These are phyloP conservation scores for Medicago lupulina DNA, from an alignment of 306 rosid genomes.

Conservation along the genomic window DNA sequence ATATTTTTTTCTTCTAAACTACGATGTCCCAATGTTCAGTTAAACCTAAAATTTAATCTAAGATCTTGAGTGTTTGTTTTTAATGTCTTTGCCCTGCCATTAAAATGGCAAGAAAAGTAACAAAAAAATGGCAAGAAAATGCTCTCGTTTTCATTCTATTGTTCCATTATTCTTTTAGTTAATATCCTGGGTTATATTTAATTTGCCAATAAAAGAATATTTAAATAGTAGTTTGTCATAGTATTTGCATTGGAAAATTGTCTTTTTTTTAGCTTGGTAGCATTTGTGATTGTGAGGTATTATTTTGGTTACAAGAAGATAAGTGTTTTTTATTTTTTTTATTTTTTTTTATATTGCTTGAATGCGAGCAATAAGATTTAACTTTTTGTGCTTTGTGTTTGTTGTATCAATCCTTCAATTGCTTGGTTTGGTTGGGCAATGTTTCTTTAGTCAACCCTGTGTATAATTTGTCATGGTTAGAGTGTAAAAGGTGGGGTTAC, in stretches of 20 bases:
- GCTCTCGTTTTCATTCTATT: not conserved
- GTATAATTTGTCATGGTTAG: slow-evolving; percentile 5
- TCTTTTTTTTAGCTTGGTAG: not conserved
- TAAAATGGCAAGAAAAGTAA: too few relatives aligned
- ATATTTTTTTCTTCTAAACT: not conserved
- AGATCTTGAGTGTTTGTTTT: not conserved
- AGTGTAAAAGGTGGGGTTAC: not conserved
- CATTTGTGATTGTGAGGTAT: not conserved
- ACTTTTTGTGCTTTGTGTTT: not conserved
- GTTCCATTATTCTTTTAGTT: slow-evolving; percentile 28
- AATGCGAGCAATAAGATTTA: not conserved
- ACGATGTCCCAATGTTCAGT: slow-evolving; percentile 11
- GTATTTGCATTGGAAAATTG: slow-evolving; percentile 13
- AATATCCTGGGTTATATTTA: slow-evolving; percentile 17
- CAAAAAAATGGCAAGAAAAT: slow-evolving; percentile 25
- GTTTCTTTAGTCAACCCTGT: slow-evolving; percentile 17
- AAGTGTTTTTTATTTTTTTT: too few relatives aligned
- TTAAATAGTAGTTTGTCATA: slow-evolving; percentile 4
- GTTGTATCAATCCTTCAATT: slow-evolving; percentile 25
- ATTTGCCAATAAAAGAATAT: slow-evolving; percentile 11
- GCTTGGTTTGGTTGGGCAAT: slow-evolving; percentile 34
- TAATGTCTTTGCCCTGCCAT: not conserved
- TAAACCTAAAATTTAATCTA: not conserved
- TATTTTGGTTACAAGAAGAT: slow-evolving; percentile 6
- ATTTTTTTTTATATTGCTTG: not conserved